Evolutionary conservation across 2,329 filamentous ascomycete species (phyloP), one percentile per base, ranked within the genome.

Genomic region (Scedosporium apiospermum): DNA sequence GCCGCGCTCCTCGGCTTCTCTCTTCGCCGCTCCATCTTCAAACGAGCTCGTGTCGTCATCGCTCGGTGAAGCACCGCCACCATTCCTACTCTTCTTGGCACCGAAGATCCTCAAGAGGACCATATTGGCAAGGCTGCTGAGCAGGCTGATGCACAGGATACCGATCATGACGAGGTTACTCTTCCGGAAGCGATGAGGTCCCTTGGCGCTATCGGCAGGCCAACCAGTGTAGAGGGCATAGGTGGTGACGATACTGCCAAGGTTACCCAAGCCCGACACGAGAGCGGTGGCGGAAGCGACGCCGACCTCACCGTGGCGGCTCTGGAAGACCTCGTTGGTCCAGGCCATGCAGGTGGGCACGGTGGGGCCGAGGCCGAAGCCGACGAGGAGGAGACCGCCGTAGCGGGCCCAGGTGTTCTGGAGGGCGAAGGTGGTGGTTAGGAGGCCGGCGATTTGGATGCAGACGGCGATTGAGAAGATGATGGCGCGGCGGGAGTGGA

Each of bases 271-370:
- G 0, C 92, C 92, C 0, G 90, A 95, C 0, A 96, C 92, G 10
- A 96, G 80, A 2, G 92, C 92, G 1, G 89, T 86, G 0, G 92
- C 91, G 14, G 92, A 89, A 3, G 92, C 92, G 6, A 96, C 91
- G 62, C 92, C 92, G 23, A 96, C 90, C 74, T 96, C 92, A 57
- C 92, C 91, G 70, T 96, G 92, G 12, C 92, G 88, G 38, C 84
- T 83, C 76, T 96, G 91, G 78, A 96, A 96, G 70, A 96, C 88
- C 75, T 96, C 90, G 65, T 87, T 90, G 38, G 90, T 91, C 92
- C 92, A 96, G 42, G 91, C 88, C 92, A 96, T 96, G 73, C 90
- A 93, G 70, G 93, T 93, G 10, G 92, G 92, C 1, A 96, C 91
- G 0, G 92, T 96, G 3, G 92, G 92, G 1, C 92, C 92, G 1